Evolutionary conservation across 768 basidiomycete genomes (phyloP).

Genomic region (Russula compacta): DNA sequence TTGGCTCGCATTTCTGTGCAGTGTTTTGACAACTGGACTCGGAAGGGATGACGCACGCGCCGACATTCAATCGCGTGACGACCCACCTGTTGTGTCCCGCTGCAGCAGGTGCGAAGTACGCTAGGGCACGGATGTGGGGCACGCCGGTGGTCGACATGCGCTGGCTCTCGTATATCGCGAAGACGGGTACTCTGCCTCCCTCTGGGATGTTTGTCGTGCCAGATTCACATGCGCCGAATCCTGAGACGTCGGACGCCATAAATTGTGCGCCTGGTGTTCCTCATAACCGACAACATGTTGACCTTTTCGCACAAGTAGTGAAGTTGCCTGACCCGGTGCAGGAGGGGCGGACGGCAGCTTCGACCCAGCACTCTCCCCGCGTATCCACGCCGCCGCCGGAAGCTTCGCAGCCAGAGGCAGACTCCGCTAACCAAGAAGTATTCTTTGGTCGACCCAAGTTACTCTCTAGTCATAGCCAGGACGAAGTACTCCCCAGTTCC

Average conservation of each 20-base stretch:
- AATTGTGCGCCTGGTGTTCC: not conserved
- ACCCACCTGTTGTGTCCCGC: slow-evolving; percentile 80
- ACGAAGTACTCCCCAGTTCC: slow-evolving; percentile 14
- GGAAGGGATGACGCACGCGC: slow-evolving; percentile 45
- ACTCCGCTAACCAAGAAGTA: not conserved
- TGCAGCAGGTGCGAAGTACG: slow-evolving; percentile 60
- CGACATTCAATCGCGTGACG: slow-evolving; percentile 53
- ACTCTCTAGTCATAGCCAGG: not conserved
- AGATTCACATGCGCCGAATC: not conserved
- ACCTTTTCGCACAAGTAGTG: not conserved
- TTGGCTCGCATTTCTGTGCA: not conserved
- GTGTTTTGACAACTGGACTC: not conserved
- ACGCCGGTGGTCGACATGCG: slow-evolving; percentile 59
- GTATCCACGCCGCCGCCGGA: not conserved
- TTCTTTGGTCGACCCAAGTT: not conserved
- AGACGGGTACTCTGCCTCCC: slow-evolving; percentile 39
- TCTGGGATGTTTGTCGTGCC: slow-evolving; percentile 28
- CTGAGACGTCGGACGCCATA: slow-evolving; percentile 22
- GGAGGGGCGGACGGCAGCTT: not conserved
- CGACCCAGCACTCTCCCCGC: not conserved
- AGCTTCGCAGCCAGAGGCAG: not conserved
- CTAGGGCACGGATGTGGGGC: slow-evolving; percentile 72
- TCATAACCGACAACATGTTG: not conserved
- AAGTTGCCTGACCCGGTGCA: not conserved
- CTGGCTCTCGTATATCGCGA: slow-evolving; percentile 60